Base-by-base conservation (phyloP, 23 red algal species). In the Gracilariopsis chorda region DNA sequence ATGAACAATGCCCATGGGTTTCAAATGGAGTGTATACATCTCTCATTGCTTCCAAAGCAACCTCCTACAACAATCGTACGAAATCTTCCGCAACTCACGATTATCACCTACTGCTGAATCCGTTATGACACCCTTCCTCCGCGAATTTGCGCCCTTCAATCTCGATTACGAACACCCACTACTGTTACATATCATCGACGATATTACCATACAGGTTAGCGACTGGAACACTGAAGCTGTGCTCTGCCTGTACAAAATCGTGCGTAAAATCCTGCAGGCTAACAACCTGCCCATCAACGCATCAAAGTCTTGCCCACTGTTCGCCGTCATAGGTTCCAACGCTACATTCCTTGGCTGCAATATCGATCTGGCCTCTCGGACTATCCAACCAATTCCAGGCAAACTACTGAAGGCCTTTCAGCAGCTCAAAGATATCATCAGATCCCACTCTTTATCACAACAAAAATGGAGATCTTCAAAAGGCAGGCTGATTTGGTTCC, bases 11-110 rank as follows among this genome's bases (percentile, higher is more conserved):
- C 71, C 71, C 5, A 46, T 46, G 71, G 71, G 71, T 46, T 77
- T 46, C 28, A 77, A 77, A 43, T 46, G 39, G 71, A 28, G 41
- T 21, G 71, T 77, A 42, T 77, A 44, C 2, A 77, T 77, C 71
- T 28, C 13, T 8, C 47, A 77, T 25, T 25, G 28, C 53, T 58
- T 58, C 14, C n/a, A 25, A 4, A 58, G 53, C 14, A 25, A 19
- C 53, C 53, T 58, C 4, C 14, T 58, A 19, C 53, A 58, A 19
- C n/a, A 58, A 17, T 58, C 53, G 28, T 58, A 58, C 53, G 3
- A 58, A 25, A 58, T 58, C 5, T 58, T 58, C 14, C 4, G 14
- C 6, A 19, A 58, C n/a, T 58, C 53, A 19, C 16, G 53, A 58
- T 25, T 58, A 25, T 5, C 53, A 58, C 53, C 53, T 19, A 25